Base-by-base conservation (phyloP, 2,329 filamentous ascomycete species). In the Polytolypa hystricis region DNA sequence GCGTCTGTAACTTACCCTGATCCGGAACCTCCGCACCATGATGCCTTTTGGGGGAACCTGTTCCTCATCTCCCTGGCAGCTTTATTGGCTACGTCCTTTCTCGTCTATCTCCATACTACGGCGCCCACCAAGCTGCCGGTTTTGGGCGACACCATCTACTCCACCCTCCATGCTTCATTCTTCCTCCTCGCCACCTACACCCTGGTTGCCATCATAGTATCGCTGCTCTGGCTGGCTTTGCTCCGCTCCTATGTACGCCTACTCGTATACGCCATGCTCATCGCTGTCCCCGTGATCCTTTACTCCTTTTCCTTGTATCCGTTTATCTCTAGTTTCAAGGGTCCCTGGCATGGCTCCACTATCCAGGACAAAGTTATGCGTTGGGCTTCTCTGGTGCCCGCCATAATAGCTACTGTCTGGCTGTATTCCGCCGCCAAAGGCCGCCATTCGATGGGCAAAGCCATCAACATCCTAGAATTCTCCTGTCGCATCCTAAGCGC, bases 81-180 rank as follows among this genome's bases (percentile, higher is more conserved):
- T 26, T 73, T 96, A 53, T 74, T 96, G 51, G 83, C 89, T 9
- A 89, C 86, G 1, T 93, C 86, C 51, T 78, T 94, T 44, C 70
- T 98, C 10, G 81, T 94, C 16, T 93, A 83, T 67, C 70, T 98
- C 27, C 85, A 96, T 54, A 96, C 89, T 2, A 77, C 82, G 12
- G 66, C 79, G 1, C 80, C 82, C 4, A 66, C 65, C 36, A 69
- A 70, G 37, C 72, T 73, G 41, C 80, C 81, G 1, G 56, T 49
- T 41, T 73, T 93, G 39, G 89, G 87, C 10, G 91, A 98, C 58
- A 95, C 89, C 1, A 85, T 98, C 40, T 98, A 98, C 59, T 85
- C 82, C 10, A 86, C 84, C 4, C 65, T 98, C 23, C 80, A 83
- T 48, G 77, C 79, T 34, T 95, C 87, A 0, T 91, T 93, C 52